Evolutionary conservation across 2,329 filamentous ascomycete species (phyloP).

Genomic region (Harringtonia lauricola): DNA sequence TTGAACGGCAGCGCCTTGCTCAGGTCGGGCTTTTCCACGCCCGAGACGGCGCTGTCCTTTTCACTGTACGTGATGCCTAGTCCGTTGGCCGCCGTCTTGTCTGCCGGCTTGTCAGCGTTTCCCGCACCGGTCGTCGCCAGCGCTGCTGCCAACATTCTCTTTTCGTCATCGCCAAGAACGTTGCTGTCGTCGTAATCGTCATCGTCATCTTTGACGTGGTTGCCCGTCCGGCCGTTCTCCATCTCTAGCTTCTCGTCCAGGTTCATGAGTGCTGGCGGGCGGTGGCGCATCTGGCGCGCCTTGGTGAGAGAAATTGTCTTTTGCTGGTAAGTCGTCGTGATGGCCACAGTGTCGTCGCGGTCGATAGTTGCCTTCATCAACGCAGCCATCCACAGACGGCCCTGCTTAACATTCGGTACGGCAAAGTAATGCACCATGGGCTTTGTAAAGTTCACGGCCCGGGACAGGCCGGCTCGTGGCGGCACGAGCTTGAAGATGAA

Average conservation of each 20-base stretch:
- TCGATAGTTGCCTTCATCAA: constrained; percentile 99
- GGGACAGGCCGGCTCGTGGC: constrained; percentile 73
- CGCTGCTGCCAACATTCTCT: constrained; percentile 11
- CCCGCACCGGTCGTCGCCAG: constrained; percentile 12
- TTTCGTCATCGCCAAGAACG: constrained; percentile 11
- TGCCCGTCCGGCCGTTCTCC: background rate
- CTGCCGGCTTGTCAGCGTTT: constrained; percentile 3
- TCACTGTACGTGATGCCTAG: constrained; percentile 27
- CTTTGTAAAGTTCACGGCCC: constrained; percentile 94
- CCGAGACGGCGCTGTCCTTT: constrained; percentile 26
- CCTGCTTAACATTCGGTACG: constrained; percentile 78
- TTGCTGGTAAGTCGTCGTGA: constrained; percentile 90
- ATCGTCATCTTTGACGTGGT: constrained; percentile 12
- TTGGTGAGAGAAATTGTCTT: constrained; percentile 91
- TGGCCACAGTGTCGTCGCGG: constrained; percentile 66
- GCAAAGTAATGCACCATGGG: constrained; percentile 97
- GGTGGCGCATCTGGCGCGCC: constrained; percentile 75
- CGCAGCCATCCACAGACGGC: constrained; percentile 94
- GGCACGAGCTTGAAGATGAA: constrained; percentile 99
- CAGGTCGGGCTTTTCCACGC: constrained; percentile 15
- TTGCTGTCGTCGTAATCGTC: constrained; percentile 8
- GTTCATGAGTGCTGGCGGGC: constrained; percentile 80
- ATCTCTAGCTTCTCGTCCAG: constrained; percentile 38
- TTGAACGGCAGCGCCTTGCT: constrained; percentile 21
- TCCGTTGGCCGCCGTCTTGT: constrained; percentile 11